Percentiles rank a stretch among this genome's conserved stretches.
Conservation (phyloP, 1,139 yeast genomes). For the Blastobotrys capitulatus region DNA sequence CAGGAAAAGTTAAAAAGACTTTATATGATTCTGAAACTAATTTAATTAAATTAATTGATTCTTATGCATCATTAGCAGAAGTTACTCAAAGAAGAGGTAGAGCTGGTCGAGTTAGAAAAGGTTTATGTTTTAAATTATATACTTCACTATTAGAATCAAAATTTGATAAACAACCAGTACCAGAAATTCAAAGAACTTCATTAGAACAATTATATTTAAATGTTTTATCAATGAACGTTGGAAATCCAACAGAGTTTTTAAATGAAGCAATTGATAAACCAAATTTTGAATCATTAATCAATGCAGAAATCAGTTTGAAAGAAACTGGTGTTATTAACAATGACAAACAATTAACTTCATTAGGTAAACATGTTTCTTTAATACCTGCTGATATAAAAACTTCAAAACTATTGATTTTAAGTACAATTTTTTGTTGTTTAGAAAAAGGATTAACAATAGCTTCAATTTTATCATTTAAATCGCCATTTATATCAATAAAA, state of each 20-base stretch:
- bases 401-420: conserved; percentile 74
- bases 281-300: conserved; percentile 47
- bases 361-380: conserved; percentile 77
- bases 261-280: conserved; percentile 83
- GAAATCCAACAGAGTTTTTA: conserved; percentile 63
- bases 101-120: conserved; percentile 92
- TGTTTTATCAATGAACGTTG: conserved; percentile 85
- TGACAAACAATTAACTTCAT: conserved; percentile 55
- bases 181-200: conserved; percentile 82
- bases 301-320: conserved; percentile 56
- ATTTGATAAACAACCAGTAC: conserved; percentile 72
- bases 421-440: conserved; percentile 80
- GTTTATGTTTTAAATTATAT: conserved; percentile 76
- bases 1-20: conserved; percentile 79
- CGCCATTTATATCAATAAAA: conserved; percentile 59
- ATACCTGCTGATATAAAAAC: conserved; percentile 83
- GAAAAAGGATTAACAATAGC: conserved; percentile 71
- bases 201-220: conserved; percentile 75
- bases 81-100: conserved; percentile 93
- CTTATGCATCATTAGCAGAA: conserved; percentile 89
- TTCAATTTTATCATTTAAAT: conserved; percentile 64
- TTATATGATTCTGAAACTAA: conserved; percentile 62
- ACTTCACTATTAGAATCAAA: conserved; percentile 49
- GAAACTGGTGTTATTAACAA: conserved; percentile 67
- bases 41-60: conserved; percentile 67